These are phyloP conservation scores for Asterella californica DNA, from an alignment of 225 moss, liverwort and hornwort species.

Conservation along the genomic window DNA sequence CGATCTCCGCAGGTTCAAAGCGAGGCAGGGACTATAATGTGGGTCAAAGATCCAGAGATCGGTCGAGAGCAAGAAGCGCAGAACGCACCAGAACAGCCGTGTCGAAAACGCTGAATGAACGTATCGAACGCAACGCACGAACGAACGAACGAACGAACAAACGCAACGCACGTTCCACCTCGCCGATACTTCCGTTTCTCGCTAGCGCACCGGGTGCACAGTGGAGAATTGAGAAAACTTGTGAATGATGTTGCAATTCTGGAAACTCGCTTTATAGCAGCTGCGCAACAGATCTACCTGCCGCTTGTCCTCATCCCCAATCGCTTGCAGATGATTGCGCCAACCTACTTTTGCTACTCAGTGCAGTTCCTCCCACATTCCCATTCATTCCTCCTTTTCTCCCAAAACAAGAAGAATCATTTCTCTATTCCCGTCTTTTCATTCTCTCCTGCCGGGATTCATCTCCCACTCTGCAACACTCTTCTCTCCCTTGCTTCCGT, in stretches of 20 bases:
- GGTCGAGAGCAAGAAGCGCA: background rate
- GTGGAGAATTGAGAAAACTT: background rate
- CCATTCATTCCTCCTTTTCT: background rate
- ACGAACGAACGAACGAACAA: conserved; percentile 6
- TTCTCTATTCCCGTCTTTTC: background rate
- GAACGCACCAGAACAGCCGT: background rate
- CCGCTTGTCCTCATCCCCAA: conserved; percentile 11
- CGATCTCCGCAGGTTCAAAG: background rate
- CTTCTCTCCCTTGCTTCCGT: too few species aligned
- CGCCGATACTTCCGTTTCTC: background rate
- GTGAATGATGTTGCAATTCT: background rate
- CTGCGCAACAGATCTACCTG: conserved; percentile 13
- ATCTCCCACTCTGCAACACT: background rate
- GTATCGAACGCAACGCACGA: background rate
- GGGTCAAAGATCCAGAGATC: background rate
- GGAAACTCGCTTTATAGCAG: background rate
- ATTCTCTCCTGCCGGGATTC: background rate
- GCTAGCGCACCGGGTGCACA: background rate
- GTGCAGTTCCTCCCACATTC: background rate
- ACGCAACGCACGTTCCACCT: background rate
- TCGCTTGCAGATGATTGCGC: conserved; percentile 9
- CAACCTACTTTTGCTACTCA: background rate
- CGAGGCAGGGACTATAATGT: background rate
- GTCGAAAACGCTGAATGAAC: background rate
- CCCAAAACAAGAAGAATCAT: background rate